Conservation (phyloP, 345 rosid species). For the Gynandropsis gynandra region DNA sequence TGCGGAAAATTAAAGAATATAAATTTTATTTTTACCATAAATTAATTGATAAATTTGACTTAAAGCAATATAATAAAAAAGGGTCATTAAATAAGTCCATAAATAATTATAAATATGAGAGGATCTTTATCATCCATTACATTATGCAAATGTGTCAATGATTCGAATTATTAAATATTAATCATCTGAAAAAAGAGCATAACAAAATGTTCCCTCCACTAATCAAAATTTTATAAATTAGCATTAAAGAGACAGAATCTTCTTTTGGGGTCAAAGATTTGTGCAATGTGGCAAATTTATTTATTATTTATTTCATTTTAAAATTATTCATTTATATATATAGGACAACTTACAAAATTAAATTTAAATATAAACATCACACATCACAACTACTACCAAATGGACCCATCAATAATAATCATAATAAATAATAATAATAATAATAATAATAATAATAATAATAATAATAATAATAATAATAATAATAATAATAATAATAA, state of each 20-base stretch:
- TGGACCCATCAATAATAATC: slow-evolving; percentile 2
- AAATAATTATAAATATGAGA: too few relatives aligned
- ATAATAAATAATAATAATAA: too few relatives aligned
- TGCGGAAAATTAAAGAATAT: too few relatives aligned
- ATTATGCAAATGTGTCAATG: not conserved
- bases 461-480: too few relatives aligned
- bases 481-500: too few relatives aligned
- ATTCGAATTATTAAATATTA: slow-evolving; percentile 2
- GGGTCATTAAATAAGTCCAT: too few relatives aligned
- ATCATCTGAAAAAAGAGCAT: slow-evolving; percentile 19
- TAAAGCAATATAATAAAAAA: too few relatives aligned
- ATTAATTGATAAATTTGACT: too few relatives aligned
- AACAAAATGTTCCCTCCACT: slow-evolving; percentile 17
- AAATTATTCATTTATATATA: slow-evolving; percentile 8
- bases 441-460: too few relatives aligned
- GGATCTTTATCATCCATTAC: slow-evolving; percentile 4
- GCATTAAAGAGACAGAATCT: slow-evolving; percentile 7
- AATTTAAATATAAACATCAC: not conserved
- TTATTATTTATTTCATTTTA: not conserved
- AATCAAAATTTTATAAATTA: slow-evolving; percentile 10
- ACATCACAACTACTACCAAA: not conserved
- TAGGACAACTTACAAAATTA: not conserved
- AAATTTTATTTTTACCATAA: too few relatives aligned
- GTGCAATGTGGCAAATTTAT: slow-evolving; percentile 5
- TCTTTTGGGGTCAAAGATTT: slow-evolving; percentile 16